Evolutionary conservation across 164 flowering plant species (phyloP).

Genomic region (Chloranthus sessilifolius): DNA sequence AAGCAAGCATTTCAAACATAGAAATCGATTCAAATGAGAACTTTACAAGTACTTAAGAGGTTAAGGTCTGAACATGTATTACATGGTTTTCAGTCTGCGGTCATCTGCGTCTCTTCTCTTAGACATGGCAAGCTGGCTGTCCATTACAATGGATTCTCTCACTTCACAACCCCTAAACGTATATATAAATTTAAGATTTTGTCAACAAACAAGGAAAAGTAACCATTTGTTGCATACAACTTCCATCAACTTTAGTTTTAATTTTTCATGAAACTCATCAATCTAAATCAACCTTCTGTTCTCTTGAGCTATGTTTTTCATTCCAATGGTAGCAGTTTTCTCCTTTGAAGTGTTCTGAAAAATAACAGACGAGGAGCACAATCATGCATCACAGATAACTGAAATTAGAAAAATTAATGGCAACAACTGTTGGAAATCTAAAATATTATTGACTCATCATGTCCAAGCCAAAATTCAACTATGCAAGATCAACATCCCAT

Average conservation of each 20-base stretch:
- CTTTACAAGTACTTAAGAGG: too few species aligned
- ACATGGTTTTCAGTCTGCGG: slow-evolving; percentile 1
- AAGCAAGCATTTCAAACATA: not conserved
- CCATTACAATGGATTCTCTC: not conserved
- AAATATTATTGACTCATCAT: not conserved
- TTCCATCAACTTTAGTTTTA: too few species aligned
- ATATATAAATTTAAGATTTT: not conserved
- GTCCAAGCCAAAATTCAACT: not conserved
- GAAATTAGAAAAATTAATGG: not conserved
- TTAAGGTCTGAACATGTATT: too few species aligned
- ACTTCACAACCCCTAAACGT: not conserved
- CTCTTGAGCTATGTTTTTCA: not conserved
- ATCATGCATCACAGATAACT: not conserved
- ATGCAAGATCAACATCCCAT: not conserved
- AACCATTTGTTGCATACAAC: too few species aligned
- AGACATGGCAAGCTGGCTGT: not conserved
- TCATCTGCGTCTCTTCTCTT: not conserved
- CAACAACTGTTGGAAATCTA: not conserved
- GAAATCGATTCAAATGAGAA: not conserved
- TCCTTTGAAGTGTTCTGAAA: not conserved
- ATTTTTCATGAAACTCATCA: too few species aligned
- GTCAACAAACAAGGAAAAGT: not conserved
- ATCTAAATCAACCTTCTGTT: not conserved
- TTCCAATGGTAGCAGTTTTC: not conserved
- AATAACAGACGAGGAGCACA: not conserved